Base-by-base conservation (phyloP, 345 rosid genomes). In the Hibiscus tridactylites region DNA sequence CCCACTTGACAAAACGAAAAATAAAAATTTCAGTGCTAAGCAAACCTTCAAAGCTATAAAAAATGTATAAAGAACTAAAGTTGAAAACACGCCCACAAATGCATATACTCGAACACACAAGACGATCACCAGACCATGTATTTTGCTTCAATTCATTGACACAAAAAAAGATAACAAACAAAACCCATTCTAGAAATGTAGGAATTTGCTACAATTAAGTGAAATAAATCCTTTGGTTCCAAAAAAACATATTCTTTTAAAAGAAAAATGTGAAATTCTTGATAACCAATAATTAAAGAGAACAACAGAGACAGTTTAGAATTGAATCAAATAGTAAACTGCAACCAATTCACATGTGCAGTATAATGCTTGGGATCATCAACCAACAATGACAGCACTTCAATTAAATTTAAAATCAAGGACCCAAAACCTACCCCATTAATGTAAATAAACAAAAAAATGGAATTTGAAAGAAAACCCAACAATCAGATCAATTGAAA, bases 251-350 rank as follows among this genome's bases (percentile, higher is more conserved):
- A 16, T 12, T 49, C 4, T 49, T 49, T 49, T 49, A 12, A 21
- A 65, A 63, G 21, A 39, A 39, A 39, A 19, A 44, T 33, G 5
- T 21, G 54, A 44, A 65, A 44, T 21, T 65, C 54, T 65, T 65
- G 15, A 65, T 44, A 65, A 46, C 17, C 44, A 46, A 44, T 12
- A 21, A 46, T 65, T 24, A 65, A 65, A 65, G 37, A 65, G 37
- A 37, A 46, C 37, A 44, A 44, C 24, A 56, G 50, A 12, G 54
- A 44, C 70, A 44, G 54, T 65, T 44, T 44, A 24, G 33, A 65
- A 44, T 44, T 44, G 54, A 65, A 44, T 44, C 69, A 65, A 46
- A 65, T 65, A 64, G n/a, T 26, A 63, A 64, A 64, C 52, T 65
- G 17, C 31, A 65, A 65, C n/a, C 69, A 65, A 39, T 50, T 16